Conservation (phyloP, 805 yeast genomes). For the Yamadazyma sp. region DNA sequence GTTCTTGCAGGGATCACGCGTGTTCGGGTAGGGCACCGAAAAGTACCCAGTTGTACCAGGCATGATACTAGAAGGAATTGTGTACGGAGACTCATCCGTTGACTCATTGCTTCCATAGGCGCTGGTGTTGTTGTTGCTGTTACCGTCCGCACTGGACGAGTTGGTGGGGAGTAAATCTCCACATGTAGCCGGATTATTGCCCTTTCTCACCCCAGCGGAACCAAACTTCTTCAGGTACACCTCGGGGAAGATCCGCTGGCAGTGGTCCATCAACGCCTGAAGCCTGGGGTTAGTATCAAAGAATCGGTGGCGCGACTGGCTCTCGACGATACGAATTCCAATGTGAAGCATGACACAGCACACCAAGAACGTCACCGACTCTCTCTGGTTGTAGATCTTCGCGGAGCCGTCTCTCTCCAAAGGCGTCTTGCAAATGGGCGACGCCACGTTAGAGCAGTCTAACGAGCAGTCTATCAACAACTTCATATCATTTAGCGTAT, state of each 20-base stretch:
- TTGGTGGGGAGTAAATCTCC: too few relatives aligned
- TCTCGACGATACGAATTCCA: conserved; percentile 23
- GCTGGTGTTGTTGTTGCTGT: too few relatives aligned
- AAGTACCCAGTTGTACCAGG: conserved; percentile 19
- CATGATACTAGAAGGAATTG: conserved; percentile 1
- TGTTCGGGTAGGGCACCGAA: conserved; percentile 7
- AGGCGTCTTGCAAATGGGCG: neutral
- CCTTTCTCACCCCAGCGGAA: too few relatives aligned
- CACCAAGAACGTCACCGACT: conserved; percentile 20
- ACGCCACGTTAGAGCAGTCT: conserved; percentile 15
- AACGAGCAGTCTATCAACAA: conserved; percentile 24
- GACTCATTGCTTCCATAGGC: too few relatives aligned
- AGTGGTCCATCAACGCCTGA: conserved; percentile 17
- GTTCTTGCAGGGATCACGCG: neutral
- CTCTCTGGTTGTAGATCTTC: conserved; percentile 18
- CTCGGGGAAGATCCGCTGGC: conserved; percentile 24
- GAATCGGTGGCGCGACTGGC: conserved; percentile 17
- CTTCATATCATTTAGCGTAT: conserved; percentile 27
- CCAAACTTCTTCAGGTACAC: conserved; percentile 9
- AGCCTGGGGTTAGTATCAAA: conserved; percentile 19
- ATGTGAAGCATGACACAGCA: conserved; percentile 22
- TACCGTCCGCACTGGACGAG: too few relatives aligned
- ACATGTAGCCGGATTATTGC: too few relatives aligned
- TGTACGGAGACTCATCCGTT: neutral
- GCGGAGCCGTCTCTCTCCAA: neutral